A percentile compares a stretch with the other conserved stretches of the same genome.
phyloP scores from a whole-genome alignment of 2,329 filamentous ascomycete species.

The Waltergamsia citrina region DNA sequence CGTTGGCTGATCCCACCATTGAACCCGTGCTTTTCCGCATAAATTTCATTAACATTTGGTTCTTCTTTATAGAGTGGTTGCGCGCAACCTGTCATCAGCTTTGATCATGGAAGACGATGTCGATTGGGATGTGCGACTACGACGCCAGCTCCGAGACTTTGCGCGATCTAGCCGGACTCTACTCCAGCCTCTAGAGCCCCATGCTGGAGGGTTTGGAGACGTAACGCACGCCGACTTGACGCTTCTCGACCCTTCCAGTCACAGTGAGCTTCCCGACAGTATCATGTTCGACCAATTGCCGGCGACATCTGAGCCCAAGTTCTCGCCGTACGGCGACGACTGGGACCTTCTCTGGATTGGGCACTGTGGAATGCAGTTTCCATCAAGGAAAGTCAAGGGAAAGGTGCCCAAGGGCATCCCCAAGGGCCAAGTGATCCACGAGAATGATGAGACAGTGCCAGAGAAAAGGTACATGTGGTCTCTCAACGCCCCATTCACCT shows the following conservation, averaged over 20 bases:
- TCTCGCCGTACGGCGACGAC: slow-evolving; percentile 36
- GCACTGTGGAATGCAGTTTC: slow-evolving; percentile 30
- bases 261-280: slow-evolving; percentile 7
- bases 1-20: slow-evolving; percentile 6
- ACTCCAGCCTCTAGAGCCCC: slow-evolving; percentile 16
- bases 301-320: slow-evolving; percentile 6
- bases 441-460: slow-evolving; percentile 25
- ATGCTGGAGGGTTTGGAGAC: slow-evolving; percentile 10
- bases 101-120: slow-evolving; percentile 47
- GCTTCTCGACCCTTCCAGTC: slow-evolving; percentile 6
- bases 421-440: slow-evolving; percentile 18
- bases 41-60: background rate
- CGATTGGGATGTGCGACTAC: slow-evolving; percentile 45
- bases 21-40: background rate
- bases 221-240: slow-evolving; percentile 9
- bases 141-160: slow-evolving; percentile 34
- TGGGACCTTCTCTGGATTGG: slow-evolving; percentile 45
- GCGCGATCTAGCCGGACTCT: slow-evolving; percentile 23
- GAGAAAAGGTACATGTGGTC: slow-evolving; percentile 19
- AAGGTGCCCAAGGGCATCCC: slow-evolving; percentile 10
- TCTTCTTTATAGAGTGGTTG: slow-evolving; percentile 24
- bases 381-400: no score
- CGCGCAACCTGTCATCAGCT: slow-evolving; percentile 31
- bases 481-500: slow-evolving; percentile 22
- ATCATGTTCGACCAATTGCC: slow-evolving; percentile 12